Percentiles rank a stretch among this genome's conserved stretches.
Conservation (phyloP, 1,284 basidiomycete species). For the Ustilago xerochloae region DNA sequence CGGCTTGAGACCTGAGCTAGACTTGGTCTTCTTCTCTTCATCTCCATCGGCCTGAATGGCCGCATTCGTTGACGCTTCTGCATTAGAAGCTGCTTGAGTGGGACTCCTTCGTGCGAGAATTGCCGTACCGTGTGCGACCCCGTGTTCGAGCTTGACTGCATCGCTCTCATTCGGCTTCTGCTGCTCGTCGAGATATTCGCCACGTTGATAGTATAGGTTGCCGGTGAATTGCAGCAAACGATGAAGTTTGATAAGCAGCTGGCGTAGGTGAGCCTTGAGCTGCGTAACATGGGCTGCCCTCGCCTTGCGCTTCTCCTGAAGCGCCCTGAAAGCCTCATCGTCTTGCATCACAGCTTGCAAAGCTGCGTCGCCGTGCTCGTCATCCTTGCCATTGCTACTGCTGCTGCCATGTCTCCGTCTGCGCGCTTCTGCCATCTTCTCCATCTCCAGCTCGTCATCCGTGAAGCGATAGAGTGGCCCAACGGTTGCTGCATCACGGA, state of each 20-base stretch:
- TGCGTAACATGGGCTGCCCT: constrained; percentile 31
- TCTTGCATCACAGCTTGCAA: constrained; percentile 18
- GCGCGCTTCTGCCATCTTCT: constrained; percentile 26
- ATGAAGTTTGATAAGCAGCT: constrained; percentile 54
- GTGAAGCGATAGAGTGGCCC: constrained; percentile 56
- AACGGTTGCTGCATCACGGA: constrained; percentile 19
- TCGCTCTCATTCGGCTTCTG: neutral
- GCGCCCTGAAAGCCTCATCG: constrained; percentile 16
- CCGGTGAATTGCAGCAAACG: constrained; percentile 58
- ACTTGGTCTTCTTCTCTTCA: neutral
- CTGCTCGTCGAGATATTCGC: constrained; percentile 43
- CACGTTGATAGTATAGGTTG: constrained; percentile 62
- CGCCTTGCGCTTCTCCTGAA: constrained; percentile 27
- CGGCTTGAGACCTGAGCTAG: neutral
- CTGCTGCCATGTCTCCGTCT: neutral
- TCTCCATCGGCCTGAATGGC: neutral
- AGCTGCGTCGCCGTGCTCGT: constrained; percentile 14
- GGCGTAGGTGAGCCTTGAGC: constrained; percentile 42
- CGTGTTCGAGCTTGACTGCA: neutral
- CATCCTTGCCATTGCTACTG: neutral
- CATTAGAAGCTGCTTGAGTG: no score
- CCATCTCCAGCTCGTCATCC: constrained; percentile 29
- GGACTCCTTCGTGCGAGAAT: no score
- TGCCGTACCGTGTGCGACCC: no score
- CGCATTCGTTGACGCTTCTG: no score